phyloP scores from a whole-genome alignment of 139 green algal species.

The Chlamydomonas sphaeroides region DNA sequence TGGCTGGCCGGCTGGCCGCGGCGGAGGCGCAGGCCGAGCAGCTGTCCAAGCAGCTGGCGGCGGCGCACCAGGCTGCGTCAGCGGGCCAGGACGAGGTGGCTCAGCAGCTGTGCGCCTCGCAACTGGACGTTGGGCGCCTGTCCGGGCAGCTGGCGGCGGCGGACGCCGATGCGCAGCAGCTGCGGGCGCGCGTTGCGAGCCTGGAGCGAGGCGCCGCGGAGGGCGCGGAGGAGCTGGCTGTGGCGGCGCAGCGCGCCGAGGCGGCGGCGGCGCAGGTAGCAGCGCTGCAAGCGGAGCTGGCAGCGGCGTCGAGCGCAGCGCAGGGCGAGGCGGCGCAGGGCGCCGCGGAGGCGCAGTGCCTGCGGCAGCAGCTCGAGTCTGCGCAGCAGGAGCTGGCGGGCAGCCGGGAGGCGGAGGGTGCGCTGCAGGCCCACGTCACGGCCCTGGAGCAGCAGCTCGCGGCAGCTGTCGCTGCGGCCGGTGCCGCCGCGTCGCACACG shows the following conservation, averaged over 20 bases:
- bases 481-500: too few relatives aligned
- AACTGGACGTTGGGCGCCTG: slow-evolving; percentile 1
- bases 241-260: background rate
- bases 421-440: too few relatives aligned
- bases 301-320: too few relatives aligned
- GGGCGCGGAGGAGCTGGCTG: background rate
- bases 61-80: background rate
- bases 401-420: too few relatives aligned
- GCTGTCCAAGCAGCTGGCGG: background rate
- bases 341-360: slow-evolving; percentile 31
- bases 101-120: slow-evolving; percentile 31
- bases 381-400: slow-evolving; percentile 62
- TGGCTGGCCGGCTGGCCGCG: background rate
- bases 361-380: slow-evolving; percentile 15
- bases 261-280: background rate
- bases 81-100: slow-evolving; percentile 1
- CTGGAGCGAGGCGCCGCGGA: background rate
- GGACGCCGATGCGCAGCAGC: background rate
- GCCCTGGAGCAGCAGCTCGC: slow-evolving; percentile 64
- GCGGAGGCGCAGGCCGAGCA: background rate
- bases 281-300: background rate
- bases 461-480: too few relatives aligned
- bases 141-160: background rate
- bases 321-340: slow-evolving; percentile 20
- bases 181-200: background rate